phyloP scores from a whole-genome alignment of 2,329 filamentous ascomycete genomes.

The Colletotrichum sp. region DNA sequence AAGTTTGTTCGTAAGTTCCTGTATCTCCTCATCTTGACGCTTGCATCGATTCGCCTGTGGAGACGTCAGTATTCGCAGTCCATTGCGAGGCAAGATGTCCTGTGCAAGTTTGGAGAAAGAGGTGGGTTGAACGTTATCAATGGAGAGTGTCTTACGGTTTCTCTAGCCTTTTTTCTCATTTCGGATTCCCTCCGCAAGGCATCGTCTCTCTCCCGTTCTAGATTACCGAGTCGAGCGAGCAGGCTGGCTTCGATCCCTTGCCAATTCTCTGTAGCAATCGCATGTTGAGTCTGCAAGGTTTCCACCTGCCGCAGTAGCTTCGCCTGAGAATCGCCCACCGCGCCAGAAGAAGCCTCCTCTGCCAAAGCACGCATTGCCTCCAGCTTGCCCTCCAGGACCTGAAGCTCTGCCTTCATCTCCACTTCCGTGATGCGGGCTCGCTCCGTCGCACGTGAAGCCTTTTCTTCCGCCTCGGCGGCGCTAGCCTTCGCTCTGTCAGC shows the following conservation, averaged over 20 bases:
- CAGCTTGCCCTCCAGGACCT: constrained; percentile 84
- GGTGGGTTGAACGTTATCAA: not conserved
- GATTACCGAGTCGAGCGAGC: constrained; percentile 73
- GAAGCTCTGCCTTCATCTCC: constrained; percentile 79
- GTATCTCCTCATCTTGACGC: constrained; percentile 81
- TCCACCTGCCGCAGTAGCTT: constrained; percentile 94
- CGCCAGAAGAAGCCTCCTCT: constrained; percentile 87
- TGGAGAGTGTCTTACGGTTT: constrained; percentile 66
- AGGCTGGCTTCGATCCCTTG: constrained; percentile 92
- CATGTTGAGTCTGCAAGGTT: constrained; percentile 93
- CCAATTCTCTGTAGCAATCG: constrained; percentile 95
- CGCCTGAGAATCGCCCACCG: constrained; percentile 81
- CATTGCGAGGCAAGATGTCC: not conserved
- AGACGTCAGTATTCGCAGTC: constrained; percentile 26
- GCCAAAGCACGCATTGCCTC: constrained; percentile 84
- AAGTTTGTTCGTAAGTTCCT: constrained; percentile 69
- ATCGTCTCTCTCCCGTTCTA: constrained; percentile 94
- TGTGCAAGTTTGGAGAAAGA: not conserved
- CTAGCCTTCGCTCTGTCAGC: constrained; percentile 69
- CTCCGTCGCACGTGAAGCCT: constrained; percentile 75
- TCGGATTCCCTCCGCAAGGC: constrained; percentile 82
- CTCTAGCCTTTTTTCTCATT: constrained; percentile 85
- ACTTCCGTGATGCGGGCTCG: constrained; percentile 70
- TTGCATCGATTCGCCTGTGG: constrained; percentile 66
- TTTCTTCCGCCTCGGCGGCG: constrained; percentile 75